Evolutionary conservation across 2,329 filamentous ascomycete species (phyloP).

Genomic region (Trichoderma citrinoviride): DNA sequence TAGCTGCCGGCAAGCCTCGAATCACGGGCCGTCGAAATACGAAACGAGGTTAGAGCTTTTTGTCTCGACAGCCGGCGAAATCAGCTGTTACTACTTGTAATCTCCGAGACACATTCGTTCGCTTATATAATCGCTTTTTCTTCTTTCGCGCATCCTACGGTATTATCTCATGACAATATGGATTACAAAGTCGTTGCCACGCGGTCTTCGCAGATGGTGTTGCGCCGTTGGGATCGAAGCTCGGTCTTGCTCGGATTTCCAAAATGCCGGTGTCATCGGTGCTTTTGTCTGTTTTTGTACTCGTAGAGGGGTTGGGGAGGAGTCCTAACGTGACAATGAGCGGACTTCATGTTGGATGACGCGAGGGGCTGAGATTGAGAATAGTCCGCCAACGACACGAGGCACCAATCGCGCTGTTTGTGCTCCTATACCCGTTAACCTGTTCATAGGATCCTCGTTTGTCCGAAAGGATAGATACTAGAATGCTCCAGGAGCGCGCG

Average conservation of each 20-base stretch:
- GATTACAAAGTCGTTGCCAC: background rate
- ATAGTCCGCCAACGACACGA: background rate
- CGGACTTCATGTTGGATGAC: background rate
- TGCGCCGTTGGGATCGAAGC: background rate
- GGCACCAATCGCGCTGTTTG: too few species aligned
- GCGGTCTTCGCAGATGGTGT: background rate
- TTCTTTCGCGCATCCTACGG: too few species aligned
- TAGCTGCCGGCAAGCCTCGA: conserved; percentile 2
- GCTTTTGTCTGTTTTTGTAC: background rate
- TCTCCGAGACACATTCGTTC: background rate
- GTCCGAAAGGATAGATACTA: too few species aligned
- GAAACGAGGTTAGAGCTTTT: conserved; percentile 1
- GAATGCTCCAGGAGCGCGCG: too few species aligned
- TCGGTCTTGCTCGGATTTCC: conserved; percentile 15
- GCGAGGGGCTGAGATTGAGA: background rate
- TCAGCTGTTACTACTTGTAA: background rate
- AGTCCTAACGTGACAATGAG: background rate
- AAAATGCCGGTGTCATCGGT: background rate
- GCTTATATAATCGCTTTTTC: background rate
- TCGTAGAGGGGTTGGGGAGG: background rate
- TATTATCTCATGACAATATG: too few species aligned
- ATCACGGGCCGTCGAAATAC: conserved; percentile 14
- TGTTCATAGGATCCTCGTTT: too few species aligned
- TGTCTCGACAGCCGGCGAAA: background rate
- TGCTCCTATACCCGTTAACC: too few species aligned